Percentiles rank a stretch among this genome's conserved stretches.
These are phyloP conservation scores for Rhizopogon sp. DNA, from an alignment of 768 basidiomycete species.

Conservation along the genomic window DNA sequence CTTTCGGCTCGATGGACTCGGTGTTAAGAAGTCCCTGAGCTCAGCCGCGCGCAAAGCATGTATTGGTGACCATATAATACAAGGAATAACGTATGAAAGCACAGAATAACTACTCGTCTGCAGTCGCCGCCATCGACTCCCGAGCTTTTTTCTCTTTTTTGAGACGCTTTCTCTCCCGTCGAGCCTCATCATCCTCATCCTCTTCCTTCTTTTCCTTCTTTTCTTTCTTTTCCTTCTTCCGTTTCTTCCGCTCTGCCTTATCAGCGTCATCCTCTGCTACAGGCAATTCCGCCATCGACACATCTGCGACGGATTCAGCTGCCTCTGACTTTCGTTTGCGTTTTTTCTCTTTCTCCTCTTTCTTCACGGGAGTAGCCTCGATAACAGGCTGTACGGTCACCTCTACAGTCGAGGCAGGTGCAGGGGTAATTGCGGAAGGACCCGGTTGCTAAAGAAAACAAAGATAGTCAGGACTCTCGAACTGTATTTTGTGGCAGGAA, in stretches of 20 bases:
- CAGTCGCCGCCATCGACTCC: slow-evolving; percentile 32
- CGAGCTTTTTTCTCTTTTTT: slow-evolving; percentile 66
- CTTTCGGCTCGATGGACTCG: no score
- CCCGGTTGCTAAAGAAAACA: slow-evolving; percentile 33
- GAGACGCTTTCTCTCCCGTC: slow-evolving; percentile 55
- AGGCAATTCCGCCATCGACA: slow-evolving; percentile 34
- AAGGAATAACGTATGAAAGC: neutral
- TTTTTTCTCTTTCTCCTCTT: slow-evolving; percentile 74
- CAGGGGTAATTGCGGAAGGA: slow-evolving; percentile 24
- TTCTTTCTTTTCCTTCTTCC: slow-evolving; percentile 59
- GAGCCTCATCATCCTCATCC: slow-evolving; percentile 50
- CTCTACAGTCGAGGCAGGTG: slow-evolving; percentile 17
- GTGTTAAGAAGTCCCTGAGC: neutral
- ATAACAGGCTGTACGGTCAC: slow-evolving; percentile 24
- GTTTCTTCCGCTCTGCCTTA: slow-evolving; percentile 52
- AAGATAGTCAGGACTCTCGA: slow-evolving; percentile 12
- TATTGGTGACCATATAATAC: neutral
- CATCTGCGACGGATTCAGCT: slow-evolving; percentile 36
- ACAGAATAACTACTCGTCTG: slow-evolving; percentile 13
- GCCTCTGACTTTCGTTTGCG: slow-evolving; percentile 75
- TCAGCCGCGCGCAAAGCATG: neutral
- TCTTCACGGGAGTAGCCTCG: slow-evolving; percentile 31
- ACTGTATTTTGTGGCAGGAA: neutral
- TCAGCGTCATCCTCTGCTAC: slow-evolving; percentile 41
- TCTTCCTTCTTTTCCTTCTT: slow-evolving; percentile 38